phyloP scores from a whole-genome alignment of 169 alveolate genomes.

The Plasmodium gaboni region DNA sequence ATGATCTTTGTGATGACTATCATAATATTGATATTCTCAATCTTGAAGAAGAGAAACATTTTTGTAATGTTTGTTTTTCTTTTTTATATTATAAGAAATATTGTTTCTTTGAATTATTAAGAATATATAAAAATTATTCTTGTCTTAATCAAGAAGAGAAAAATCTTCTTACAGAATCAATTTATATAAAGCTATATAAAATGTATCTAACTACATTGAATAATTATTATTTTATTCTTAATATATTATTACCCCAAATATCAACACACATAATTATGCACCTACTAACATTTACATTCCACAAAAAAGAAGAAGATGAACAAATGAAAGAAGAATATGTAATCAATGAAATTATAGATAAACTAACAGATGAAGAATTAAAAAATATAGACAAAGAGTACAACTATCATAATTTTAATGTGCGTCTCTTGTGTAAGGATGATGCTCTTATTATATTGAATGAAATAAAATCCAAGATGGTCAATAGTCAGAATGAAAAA shows the following conservation, averaged over 20 bases:
- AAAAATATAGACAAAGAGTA: conserved; percentile 21
- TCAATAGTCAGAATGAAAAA: conserved; percentile 18
- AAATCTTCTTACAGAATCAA: conserved; percentile 45
- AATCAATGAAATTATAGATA: conserved; percentile 36
- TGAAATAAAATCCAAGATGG: conserved; percentile 47
- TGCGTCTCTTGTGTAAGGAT: conserved; percentile 47
- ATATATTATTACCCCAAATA: conserved; percentile 60
- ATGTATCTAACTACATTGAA: conserved; percentile 52
- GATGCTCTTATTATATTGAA: conserved; percentile 42
- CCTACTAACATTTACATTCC: conserved; percentile 29
- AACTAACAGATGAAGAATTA: conserved; percentile 38
- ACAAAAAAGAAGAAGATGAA: background rate
- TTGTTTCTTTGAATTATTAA: conserved; percentile 64
- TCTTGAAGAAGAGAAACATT: conserved; percentile 65
- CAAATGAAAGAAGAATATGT: conserved; percentile 25
- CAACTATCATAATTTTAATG: conserved; percentile 42
- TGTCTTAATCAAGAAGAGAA: conserved; percentile 39
- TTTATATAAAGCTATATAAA: conserved; percentile 33
- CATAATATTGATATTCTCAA: conserved; percentile 9
- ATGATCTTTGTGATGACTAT: background rate
- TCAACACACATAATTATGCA: conserved; percentile 50
- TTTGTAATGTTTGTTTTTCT: conserved; percentile 72
- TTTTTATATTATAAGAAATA: conserved; percentile 68
- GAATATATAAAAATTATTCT: conserved; percentile 31
- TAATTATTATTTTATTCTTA: conserved; percentile 50